Evolutionary conservation across 2,329 filamentous ascomycete genomes (phyloP).

Genomic region (Balansia obtecta): DNA sequence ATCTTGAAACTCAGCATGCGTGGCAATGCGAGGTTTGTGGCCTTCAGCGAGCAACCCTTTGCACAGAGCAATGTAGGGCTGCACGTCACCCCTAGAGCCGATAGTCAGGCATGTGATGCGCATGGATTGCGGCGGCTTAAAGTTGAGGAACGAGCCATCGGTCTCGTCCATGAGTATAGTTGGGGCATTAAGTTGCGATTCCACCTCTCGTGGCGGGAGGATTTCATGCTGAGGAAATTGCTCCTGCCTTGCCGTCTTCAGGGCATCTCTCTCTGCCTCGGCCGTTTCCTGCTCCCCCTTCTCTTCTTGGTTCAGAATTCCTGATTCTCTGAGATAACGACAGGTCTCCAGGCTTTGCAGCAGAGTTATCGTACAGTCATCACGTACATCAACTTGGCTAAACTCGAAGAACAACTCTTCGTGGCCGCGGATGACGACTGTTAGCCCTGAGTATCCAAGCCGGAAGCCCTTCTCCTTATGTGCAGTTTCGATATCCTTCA

Average conservation of each 20-base stretch:
- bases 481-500: conserved; percentile 85
- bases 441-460: conserved; percentile 79
- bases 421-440: conserved; percentile 84
- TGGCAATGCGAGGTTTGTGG: conserved; percentile 77
- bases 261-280: conserved; percentile 65
- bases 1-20: conserved; percentile 75
- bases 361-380: conserved; percentile 79
- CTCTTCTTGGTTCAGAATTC: conserved; percentile 54
- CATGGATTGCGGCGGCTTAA: conserved; percentile 71
- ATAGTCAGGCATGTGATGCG: conserved; percentile 90
- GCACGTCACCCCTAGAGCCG: conserved; percentile 88
- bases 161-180: conserved; percentile 84
- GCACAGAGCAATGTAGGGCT: conserved; percentile 93
- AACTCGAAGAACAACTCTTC: conserved; percentile 98
- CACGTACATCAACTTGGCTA: conserved; percentile 59
- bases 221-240: conserved; percentile 39
- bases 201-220: conserved; percentile 32
- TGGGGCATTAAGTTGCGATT: conserved; percentile 43
- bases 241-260: conserved; percentile 59
- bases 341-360: conserved; percentile 63
- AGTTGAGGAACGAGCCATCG: conserved; percentile 75
- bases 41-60: conserved; percentile 82
- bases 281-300: conserved; percentile 61
- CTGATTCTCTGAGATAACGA: conserved; percentile 58
- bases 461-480: conserved; percentile 93